Conservation (phyloP, 345 rosid genomes). For the Rhodomyrtus tomentosa region DNA sequence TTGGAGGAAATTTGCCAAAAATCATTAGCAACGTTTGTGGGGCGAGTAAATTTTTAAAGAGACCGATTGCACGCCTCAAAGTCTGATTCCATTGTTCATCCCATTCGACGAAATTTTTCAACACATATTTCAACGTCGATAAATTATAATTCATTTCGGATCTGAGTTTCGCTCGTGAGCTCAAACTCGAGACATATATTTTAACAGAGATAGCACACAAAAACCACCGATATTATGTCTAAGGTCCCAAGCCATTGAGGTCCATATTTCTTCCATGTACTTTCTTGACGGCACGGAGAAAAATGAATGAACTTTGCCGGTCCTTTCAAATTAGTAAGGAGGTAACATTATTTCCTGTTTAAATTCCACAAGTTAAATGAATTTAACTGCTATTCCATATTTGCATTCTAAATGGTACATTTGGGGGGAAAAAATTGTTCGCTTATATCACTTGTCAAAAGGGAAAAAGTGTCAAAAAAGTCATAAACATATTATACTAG, state of each 20-base stretch:
- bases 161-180: no score
- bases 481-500: no score
- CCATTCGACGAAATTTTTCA: no score
- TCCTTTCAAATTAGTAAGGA: background rate
- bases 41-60: no score
- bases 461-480: no score
- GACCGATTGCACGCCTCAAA: no score
- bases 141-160: no score
- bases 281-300: background rate
- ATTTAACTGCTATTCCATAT: background rate
- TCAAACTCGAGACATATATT: no score
- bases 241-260: background rate
- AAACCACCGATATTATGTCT: background rate
- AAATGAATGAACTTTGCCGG: background rate
- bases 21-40: no score
- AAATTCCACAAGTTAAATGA: background rate
- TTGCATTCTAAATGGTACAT: background rate
- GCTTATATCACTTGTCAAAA: background rate
- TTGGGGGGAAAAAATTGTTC: background rate
- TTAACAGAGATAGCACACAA: background rate
- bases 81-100: no score
- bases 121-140: no score
- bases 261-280: background rate
- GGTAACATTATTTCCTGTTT: background rate
- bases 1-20: no score